Evolutionary conservation across 768 basidiomycete genomes (phyloP).

Genomic region (Suillus americanus): DNA sequence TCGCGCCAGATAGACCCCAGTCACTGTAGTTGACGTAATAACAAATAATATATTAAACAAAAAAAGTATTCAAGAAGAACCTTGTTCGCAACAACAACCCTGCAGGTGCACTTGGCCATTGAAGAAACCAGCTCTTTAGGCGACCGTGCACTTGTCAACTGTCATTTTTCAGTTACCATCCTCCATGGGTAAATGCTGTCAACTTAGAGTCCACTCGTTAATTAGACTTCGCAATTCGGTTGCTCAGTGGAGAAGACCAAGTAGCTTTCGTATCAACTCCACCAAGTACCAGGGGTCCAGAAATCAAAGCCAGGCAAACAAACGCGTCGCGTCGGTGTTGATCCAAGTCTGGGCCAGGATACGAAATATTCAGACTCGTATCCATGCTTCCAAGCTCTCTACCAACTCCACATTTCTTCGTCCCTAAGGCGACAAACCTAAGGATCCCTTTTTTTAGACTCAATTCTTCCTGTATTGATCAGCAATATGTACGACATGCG

Average conservation of each 20-base stretch:
- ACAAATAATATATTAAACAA: too few species aligned
- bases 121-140: background rate
- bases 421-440: background rate
- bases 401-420: background rate
- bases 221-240: constrained; percentile 8
- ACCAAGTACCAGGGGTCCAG: constrained; percentile 18
- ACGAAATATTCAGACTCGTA: background rate
- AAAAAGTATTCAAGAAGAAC: background rate
- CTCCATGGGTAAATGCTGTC: background rate
- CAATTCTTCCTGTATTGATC: background rate
- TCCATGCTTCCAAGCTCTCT: background rate
- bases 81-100: background rate
- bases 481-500: background rate
- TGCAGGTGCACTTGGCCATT: background rate
- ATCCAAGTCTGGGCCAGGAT: constrained; percentile 6
- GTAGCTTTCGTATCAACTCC: background rate
- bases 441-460: background rate
- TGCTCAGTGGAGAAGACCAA: constrained; percentile 1
- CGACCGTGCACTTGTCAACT: background rate
- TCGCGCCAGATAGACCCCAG: constrained; percentile 26
- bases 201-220: constrained; percentile 6
- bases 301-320: constrained; percentile 38
- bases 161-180: background rate
- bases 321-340: constrained; percentile 47
- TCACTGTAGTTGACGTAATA: constrained; percentile 20